Evolutionary conservation across 2,329 filamentous ascomycete species (phyloP).

Genomic region (Colletotrichum sidae): DNA sequence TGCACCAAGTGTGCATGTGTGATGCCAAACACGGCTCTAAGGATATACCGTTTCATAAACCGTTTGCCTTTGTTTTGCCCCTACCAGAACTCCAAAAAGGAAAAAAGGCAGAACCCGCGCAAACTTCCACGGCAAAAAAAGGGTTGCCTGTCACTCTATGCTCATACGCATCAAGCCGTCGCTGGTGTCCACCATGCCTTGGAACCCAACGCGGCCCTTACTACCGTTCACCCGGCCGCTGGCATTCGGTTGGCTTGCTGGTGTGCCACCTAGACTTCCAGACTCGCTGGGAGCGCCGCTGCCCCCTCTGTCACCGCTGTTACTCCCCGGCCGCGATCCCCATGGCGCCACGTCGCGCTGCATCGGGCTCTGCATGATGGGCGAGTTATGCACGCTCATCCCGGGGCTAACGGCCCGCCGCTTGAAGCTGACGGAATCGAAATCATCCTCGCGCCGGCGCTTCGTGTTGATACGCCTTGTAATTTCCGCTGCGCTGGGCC

Average conservation of each 20-base stretch:
- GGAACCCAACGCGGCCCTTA: constrained; percentile 78
- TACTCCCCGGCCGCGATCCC: constrained; percentile 77
- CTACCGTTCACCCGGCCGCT: constrained; percentile 61
- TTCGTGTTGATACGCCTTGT: constrained; percentile 83
- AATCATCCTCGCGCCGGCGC: constrained; percentile 89
- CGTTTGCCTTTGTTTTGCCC: neutral
- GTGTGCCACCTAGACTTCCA: constrained; percentile 51
- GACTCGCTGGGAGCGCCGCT: constrained; percentile 65
- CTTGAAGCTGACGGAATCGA: constrained; percentile 90
- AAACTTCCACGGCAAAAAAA: neutral
- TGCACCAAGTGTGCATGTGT: neutral
- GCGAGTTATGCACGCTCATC: constrained; percentile 91
- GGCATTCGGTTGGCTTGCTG: constrained; percentile 44
- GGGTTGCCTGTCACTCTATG: constrained; percentile 73
- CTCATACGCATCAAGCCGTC: constrained; percentile 97
- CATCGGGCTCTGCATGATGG: constrained; percentile 85
- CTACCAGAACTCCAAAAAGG: neutral
- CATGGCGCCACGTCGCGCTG: constrained; percentile 78
- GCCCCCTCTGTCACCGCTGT: constrained; percentile 63
- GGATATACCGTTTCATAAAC: constrained; percentile 17
- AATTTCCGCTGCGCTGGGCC: constrained; percentile 77
- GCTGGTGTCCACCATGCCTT: constrained; percentile 96
- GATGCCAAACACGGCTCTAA: constrained; percentile 26
- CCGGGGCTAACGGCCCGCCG: constrained; percentile 91
- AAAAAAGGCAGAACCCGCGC: neutral